Conservation (phyloP, 2,329 filamentous ascomycete species). For the Chaetomiaceae sp. region DNA sequence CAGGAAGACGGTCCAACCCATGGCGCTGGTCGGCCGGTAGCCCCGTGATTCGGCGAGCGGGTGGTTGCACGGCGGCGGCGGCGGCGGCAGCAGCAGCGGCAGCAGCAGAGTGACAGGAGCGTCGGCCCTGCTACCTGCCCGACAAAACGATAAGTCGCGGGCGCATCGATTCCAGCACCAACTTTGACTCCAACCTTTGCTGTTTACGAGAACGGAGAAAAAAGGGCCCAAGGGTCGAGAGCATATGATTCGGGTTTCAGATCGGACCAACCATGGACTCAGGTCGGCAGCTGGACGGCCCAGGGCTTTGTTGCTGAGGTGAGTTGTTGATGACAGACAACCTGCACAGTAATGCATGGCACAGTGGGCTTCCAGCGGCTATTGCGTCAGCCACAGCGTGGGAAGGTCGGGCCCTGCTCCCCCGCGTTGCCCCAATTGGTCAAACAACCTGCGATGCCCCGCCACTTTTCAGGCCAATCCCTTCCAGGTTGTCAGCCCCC, state of each 20-base stretch:
- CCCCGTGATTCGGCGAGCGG: neutral
- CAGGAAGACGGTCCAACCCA: conserved; percentile 58
- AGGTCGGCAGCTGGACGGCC: no score
- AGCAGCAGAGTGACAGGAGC: conserved; percentile 8
- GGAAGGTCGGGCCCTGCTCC: neutral
- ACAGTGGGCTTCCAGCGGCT: neutral
- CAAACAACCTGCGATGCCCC: neutral
- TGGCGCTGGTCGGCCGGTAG: conserved; percentile 24
- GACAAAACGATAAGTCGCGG: conserved; percentile 10
- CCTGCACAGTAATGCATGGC: neutral
- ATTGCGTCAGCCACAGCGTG: conserved; percentile 8
- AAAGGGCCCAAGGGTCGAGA: neutral
- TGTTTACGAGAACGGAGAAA: neutral
- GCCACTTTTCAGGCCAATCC: conserved; percentile 1
- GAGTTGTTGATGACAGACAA: conserved; percentile 9
- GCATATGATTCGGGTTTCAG: conserved; percentile 4
- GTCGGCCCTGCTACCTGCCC: conserved; percentile 24
- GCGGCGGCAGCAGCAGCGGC: conserved; percentile 6
- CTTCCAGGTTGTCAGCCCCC: no score
- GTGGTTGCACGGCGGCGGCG: conserved; percentile 3
- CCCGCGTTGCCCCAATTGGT: conserved; percentile 8
- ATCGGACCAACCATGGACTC: conserved; percentile 15
- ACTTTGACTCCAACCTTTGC: neutral
- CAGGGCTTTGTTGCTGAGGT: no score
- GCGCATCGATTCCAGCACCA: conserved; percentile 21